Base-by-base conservation (phyloP, 352 stramenopile species). In the Phytophthora pinifolia region DNA sequence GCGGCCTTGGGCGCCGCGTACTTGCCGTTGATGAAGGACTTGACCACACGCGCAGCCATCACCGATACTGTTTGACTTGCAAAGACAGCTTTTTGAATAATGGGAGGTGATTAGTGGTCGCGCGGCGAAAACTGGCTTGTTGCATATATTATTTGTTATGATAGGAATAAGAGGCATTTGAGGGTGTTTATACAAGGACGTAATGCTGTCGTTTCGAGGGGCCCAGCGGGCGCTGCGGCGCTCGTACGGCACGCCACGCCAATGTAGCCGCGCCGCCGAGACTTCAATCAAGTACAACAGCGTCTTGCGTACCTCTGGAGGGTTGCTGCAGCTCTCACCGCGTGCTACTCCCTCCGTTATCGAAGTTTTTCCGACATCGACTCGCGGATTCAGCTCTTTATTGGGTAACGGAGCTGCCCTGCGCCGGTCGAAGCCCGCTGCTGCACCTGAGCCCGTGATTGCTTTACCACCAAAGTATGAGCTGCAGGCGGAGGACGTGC, bases 1-100 rank as follows among this genome's bases (percentile, higher is more conserved):
- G 45, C 46, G 17, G 49, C 54, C 5, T 25, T 41, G 4, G 68
- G 44, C 0, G 55, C 44, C 31, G 84, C 75, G 55, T 70, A 83
- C 48, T 78, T 79, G 66, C 83, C 83, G 50, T 89, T 76, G 53
- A 92, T 67, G 71, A 90, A 87, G n/a, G 76, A 86, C 56, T 83
- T 72, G 46, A 89, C 70, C 2, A 66, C 49, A 18, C 70, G 70
- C 9, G 54, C 33, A 8, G 65, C 51, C 50, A 66, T 76, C 15
- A 10, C 9, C 18, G 33, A 14, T 31, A 9, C 29, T 15, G 15
- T 36, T 39, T 8, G 25, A 29, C 25, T 29, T 29, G 4, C 6
- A 27, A 27, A 6, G 25, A 29, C 39, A 10, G 13, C 18, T 13
- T 9, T 39, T 41, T 34, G 15, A 15, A n/a, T 22, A 56, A 39